Evolutionary conservation across 768 basidiomycete genomes (phyloP), one percentile per base, ranked within the genome.

Genomic region (Pisolithus sp.): DNA sequence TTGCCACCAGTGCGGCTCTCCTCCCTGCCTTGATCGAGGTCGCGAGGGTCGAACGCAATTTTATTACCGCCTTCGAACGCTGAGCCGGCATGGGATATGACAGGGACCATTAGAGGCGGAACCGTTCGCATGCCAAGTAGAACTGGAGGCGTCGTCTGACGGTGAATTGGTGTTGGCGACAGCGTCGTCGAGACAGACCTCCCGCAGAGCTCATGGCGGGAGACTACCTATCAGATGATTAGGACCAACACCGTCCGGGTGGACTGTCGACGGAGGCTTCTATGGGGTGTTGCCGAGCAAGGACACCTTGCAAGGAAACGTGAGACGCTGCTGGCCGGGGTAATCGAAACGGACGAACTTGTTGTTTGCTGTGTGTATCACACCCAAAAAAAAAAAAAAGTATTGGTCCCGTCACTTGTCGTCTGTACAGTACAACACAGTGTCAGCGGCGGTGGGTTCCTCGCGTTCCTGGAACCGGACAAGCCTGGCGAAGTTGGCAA

Each of bases 31-130:
- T 81, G 78, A 63, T 88, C 81, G 57, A 96, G 68, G 71, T 99
- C 96, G 49, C 92, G 74, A 3, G 93, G 93, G 75, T 98, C 96
- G 63, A 78, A 97, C 5, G 95, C 96, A 62, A 99, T 82, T 73
- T 86, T 91, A 59, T 79, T 82, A 24, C 93, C 83, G 45, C 92
- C 89, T 53, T 86, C 86, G 57, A 95, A 86, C 2, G 93, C 92
- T 21, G 85, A 82, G 52, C 89, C 86, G 0, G 86, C 88, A 63
- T 89, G 86, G 10, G 77, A 71, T 9, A 65, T 59, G n/a, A 61
- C 57, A n/a, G 60, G 49, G 26, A 30, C 65, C 59, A 53, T 68
- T 62, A 18, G 67, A 52, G 53, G 60, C 48, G 50, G 62, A 59
- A 55, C 69, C 66, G 53, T 68, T 67, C 36, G 56, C 10, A 49